Percentiles rank a stretch among this genome's conserved stretches.
Conservation (phyloP, 2,329 filamentous ascomycete genomes). For the Teratosphaeria destructans region DNA sequence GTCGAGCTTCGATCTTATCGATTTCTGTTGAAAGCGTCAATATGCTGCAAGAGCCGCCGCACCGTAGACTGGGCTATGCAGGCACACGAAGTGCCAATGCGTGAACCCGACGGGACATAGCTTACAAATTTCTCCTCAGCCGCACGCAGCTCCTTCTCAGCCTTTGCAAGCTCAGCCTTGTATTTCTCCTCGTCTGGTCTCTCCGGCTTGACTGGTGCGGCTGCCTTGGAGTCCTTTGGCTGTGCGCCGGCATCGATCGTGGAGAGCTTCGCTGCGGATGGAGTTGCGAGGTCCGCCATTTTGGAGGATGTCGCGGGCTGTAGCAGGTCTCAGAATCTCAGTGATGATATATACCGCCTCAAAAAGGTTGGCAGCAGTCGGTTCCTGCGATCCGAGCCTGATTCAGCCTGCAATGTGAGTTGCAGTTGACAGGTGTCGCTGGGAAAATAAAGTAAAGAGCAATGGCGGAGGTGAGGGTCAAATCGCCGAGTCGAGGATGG, state of each 20-base stretch:
- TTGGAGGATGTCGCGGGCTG: not conserved
- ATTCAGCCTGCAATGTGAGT: not conserved
- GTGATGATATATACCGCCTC: not conserved
- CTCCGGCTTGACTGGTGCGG: slow-evolving; percentile 52
- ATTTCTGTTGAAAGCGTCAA: slow-evolving; percentile 49
- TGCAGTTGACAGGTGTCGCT: not conserved
- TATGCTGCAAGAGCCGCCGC: not conserved
- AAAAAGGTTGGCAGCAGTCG: not conserved
- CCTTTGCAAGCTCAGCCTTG: slow-evolving; percentile 66
- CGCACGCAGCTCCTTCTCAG: slow-evolving; percentile 76
- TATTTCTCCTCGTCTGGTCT: slow-evolving; percentile 80
- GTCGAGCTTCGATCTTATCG: slow-evolving; percentile 80
- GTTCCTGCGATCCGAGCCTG: not conserved
- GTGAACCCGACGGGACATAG: not conserved
- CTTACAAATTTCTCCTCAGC: slow-evolving; percentile 52
- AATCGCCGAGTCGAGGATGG: not conserved
- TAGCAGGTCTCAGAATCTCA: not conserved
- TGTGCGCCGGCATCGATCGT: slow-evolving; percentile 3
- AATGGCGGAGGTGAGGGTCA: not conserved
- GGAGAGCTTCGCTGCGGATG: slow-evolving; percentile 5
- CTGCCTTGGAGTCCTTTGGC: slow-evolving; percentile 15
- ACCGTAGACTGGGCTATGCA: not conserved
- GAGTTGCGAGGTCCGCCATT: slow-evolving; percentile 28
- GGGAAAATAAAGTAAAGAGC: not conserved
- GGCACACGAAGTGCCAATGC: not conserved